Evolutionary conservation across 768 basidiomycete genomes (phyloP), one percentile per base, ranked within the genome.

Genomic region (Mycena venus): DNA sequence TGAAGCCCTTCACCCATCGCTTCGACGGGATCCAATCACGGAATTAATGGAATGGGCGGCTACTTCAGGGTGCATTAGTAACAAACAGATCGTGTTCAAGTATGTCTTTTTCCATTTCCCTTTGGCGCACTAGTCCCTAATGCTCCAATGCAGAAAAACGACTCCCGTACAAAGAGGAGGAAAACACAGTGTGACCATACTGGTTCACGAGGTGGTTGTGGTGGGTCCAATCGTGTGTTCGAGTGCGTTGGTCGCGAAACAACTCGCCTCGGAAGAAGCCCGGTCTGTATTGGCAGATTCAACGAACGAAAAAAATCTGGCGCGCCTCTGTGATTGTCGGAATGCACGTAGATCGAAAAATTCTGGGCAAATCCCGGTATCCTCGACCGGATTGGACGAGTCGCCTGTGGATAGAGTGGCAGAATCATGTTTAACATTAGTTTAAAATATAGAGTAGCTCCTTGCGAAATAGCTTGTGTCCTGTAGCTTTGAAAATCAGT

Each of bases 21-120:
- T 94, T 70, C 88, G 89, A 21, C 85, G 86, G 71, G 94, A 97
- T 79, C 96, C 96, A 2, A 90, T 94, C 14, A 91, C 93, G 1
- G 90, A 91, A 71, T 83, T 97, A 66, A 86, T 91, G 83, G 85
- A 92, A 42, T 96, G 93, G 93, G 84, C 90, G 1, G 90, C 89
- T 1, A 82, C 84, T 38, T 78, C 83, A 14, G 93, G 93, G 0
- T 96, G 95, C 75, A 86, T 80, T 38, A 85, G 77, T 70, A 79
- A 85, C 86, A 71, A 79, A 78, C 74, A 72, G 25, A 64, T 70
- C 49, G 68, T 51, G 68, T 78, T 42, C 68, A 53, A 67, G 73
- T 74, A 32, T n/a, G 44, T 32, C 15, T 17, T 36, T 29, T 36
- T 5, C 11, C 70, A 38, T 60, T 51, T 27, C 61, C 2, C 11